A percentile compares a stretch with the other conserved stretches of the same genome.
Conservation (phyloP, 805 yeast genomes). For the Sugiyamaella valdiviana region DNA sequence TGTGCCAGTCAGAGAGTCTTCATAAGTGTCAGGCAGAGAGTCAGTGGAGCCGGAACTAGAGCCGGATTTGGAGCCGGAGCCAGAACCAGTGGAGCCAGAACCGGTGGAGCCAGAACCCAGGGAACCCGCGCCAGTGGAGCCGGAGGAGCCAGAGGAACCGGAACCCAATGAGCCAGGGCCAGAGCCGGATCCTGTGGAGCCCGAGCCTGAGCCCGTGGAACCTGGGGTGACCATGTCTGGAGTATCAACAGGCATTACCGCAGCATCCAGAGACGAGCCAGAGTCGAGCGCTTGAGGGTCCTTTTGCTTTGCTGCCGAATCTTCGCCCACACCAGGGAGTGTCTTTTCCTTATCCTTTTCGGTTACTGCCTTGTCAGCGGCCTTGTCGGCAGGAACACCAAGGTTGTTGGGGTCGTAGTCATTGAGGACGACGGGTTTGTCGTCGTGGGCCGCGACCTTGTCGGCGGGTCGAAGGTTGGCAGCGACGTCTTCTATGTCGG, state of each 20-base stretch:
- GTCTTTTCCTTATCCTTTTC: constrained; percentile 13
- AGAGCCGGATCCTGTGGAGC: background rate
- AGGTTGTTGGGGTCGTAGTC: constrained; percentile 34
- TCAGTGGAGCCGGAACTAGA: no score
- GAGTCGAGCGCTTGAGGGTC: no score
- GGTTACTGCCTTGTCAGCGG: constrained; percentile 20
- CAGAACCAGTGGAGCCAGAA: background rate
- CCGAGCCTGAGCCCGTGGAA: background rate
- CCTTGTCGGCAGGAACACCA: constrained; percentile 28
- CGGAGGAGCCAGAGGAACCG: background rate
- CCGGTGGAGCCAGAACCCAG: background rate
- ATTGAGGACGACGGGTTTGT: constrained; percentile 30
- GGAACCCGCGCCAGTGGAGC: background rate
- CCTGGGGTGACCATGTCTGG: no score
- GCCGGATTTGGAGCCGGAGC: background rate
- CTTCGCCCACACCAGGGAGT: background rate
- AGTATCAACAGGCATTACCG: constrained; percentile 4
- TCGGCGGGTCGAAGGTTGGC: constrained; percentile 13
- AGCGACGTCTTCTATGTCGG: constrained; percentile 19
- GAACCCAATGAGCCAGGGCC: background rate
- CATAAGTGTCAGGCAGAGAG: no score
- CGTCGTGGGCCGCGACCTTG: constrained; percentile 18
- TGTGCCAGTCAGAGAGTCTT: no score
- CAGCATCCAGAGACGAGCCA: no score
- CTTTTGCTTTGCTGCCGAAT: constrained; percentile 7